phyloP scores from a whole-genome alignment of 306 rosid species.

The Cucumis sativus region DNA sequence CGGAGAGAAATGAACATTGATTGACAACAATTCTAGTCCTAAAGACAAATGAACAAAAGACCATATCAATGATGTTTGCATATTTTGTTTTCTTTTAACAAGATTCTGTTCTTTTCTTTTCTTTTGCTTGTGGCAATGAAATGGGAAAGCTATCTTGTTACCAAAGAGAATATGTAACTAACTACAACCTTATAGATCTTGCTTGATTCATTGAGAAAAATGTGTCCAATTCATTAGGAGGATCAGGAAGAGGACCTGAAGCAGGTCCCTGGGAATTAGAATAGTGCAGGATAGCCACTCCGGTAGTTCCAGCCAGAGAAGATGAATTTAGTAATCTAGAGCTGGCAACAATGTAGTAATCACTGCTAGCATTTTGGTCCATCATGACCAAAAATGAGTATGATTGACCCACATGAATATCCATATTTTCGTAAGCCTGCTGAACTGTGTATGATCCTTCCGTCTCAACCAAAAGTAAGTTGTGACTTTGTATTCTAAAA shows the following conservation, averaged over 20 bases:
- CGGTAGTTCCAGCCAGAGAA: conserved; percentile 58
- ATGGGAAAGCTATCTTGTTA: not conserved
- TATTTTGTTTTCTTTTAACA: not conserved
- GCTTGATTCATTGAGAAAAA: conserved; percentile 68
- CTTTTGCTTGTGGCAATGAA: not conserved
- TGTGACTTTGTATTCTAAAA: conserved; percentile 80
- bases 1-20: not conserved
- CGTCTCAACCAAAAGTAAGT: conserved; percentile 57
- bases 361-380: conserved; percentile 87
- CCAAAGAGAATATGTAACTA: not conserved
- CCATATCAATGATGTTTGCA: not conserved
- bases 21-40: not conserved
- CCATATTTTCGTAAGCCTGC: conserved; percentile 49
- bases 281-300: conserved; percentile 78
- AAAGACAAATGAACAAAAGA: not conserved
- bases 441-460: conserved; percentile 67
- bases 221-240: conserved; percentile 61
- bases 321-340: conserved; percentile 85
- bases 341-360: conserved; percentile 89
- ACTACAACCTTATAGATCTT: conserved; percentile 54
- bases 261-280: conserved; percentile 70
- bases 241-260: conserved; percentile 70
- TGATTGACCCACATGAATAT: conserved; percentile 89
- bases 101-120: not conserved
- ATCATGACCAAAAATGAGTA: conserved; percentile 59